Conservation (phyloP, 2,329 filamentous ascomycete genomes). For the Trichophyton rubrum region DNA sequence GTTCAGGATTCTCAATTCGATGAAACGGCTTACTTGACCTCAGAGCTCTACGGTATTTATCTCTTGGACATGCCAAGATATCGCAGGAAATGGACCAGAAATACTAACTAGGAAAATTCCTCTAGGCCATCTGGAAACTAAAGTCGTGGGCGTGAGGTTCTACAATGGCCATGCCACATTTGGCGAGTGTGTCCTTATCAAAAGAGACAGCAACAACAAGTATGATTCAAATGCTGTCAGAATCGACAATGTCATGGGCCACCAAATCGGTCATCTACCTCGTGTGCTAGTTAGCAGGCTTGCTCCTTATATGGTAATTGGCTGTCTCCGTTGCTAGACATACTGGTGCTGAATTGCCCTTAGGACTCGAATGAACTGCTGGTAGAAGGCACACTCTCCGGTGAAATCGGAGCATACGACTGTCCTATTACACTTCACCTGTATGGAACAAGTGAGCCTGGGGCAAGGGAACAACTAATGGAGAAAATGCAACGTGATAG, state of each 20-base stretch:
- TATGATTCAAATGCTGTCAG: conserved; percentile 67
- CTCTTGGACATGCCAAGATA: neutral
- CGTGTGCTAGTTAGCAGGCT: conserved; percentile 56
- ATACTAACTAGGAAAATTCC: neutral
- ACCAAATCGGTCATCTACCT: conserved; percentile 70
- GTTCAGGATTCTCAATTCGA: conserved; percentile 25
- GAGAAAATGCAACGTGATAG: conserved; percentile 50
- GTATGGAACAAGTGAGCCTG: conserved; percentile 52
- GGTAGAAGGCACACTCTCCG: conserved; percentile 58
- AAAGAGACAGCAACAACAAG: conserved; percentile 54
- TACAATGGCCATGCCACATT: conserved; percentile 51
- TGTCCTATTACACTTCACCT: conserved; percentile 59
- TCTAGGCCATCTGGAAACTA: conserved; percentile 33
- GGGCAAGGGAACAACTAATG: conserved; percentile 44
- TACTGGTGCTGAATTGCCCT: conserved; percentile 12
- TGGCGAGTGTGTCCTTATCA: conserved; percentile 51
- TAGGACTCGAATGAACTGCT: conserved; percentile 46
- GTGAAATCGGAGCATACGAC: conserved; percentile 53
- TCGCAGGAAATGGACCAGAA: neutral
- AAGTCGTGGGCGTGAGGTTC: conserved; percentile 50
- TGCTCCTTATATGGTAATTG: conserved; percentile 54
- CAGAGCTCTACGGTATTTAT: conserved; percentile 29
- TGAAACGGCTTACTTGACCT: conserved; percentile 25
- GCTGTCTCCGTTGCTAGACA: neutral
- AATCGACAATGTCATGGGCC: conserved; percentile 61